Evolutionary conservation across 345 rosid genomes (phyloP), one percentile per base, ranked within the genome.

Genomic region (Eucalyptus microcorys): DNA sequence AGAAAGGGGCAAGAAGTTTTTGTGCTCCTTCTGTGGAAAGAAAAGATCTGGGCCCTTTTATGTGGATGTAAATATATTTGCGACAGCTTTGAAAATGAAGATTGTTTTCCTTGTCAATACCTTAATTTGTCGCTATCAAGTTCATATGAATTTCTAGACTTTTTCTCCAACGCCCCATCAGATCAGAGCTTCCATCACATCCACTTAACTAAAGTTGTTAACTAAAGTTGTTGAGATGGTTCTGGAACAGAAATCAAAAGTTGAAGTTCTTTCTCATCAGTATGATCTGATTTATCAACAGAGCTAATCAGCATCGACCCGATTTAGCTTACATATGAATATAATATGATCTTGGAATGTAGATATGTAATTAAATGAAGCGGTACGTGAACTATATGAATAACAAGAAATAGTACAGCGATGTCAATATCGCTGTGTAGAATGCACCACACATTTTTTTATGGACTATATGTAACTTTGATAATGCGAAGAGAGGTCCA

Each of bases 381-480:
- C 27, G 7, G 42, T 5, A 37, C 2, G 8, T 5, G 45, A 22
- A 5, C 26, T 3, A 8, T 34, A 34, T 3, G 14, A 37, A 34
- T 4, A 5, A 9, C 13, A 68, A 34, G 43, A 68, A 68, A 34
- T 16, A 2, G 43, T 37, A 37, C 45, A 6, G 24, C 30, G 24
- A 21, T 37, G 22, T 21, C 4, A 14, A 6, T 5, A 76, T 21
- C 24, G 47, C 47, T 2, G 0, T 1, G 3, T 2, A 1, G 47
- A 68, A 17, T 21, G 17, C 76, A 21, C 83, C 83, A 21, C 83
- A 76, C 83, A 76, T 37, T 76, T 76, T 71, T 40, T 76, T 10
- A 76, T 42, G 13, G 83, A 21, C 83, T 12, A 40, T 11, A 10
- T 76, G 83, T 17, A 68, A 3, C 43, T 68, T 19, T 55, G 81